Percentiles rank a stretch among this genome's conserved stretches.
These are phyloP conservation scores for Cladophialophora immunda DNA, from an alignment of 2,329 filamentous ascomycete genomes.

Conservation along the genomic window DNA sequence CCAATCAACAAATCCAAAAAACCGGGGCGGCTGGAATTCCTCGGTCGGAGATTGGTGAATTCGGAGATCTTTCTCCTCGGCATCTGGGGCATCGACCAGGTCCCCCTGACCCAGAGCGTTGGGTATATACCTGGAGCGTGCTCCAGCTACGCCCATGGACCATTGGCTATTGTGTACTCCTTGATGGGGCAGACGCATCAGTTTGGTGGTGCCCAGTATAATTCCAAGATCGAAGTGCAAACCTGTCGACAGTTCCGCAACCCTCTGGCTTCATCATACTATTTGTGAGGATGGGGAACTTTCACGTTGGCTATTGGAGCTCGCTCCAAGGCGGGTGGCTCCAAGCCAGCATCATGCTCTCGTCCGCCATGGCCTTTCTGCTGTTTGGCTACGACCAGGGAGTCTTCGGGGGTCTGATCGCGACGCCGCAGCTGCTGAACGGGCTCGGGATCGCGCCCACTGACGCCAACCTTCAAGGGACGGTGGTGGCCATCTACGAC, in stretches of 20 bases:
- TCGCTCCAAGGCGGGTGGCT: slow-evolving; percentile 6
- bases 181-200: background rate
- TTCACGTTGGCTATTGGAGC: slow-evolving; percentile 2
- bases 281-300: background rate
- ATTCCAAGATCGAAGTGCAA: background rate
- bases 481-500: slow-evolving; percentile 42
- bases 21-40: background rate
- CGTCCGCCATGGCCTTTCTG: slow-evolving; percentile 35
- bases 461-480: slow-evolving; percentile 39
- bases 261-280: background rate
- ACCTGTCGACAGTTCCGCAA: background rate
- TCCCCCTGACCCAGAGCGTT: background rate
- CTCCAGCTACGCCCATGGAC: background rate
- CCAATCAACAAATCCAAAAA: background rate
- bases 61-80: slow-evolving; percentile 2
- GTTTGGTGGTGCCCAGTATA: slow-evolving; percentile 1
- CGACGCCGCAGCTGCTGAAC: slow-evolving; percentile 6
- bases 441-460: slow-evolving; percentile 38
- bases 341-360: slow-evolving; percentile 11
- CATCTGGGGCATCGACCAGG: background rate
- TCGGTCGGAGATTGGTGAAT: slow-evolving; percentile 2
- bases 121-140: background rate
- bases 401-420: slow-evolving; percentile 44
- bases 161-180: background rate
- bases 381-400: slow-evolving; percentile 56